Base-by-base conservation (phyloP, 371 early-diverging fungal species). In the Aphelidium insulamus region DNA sequence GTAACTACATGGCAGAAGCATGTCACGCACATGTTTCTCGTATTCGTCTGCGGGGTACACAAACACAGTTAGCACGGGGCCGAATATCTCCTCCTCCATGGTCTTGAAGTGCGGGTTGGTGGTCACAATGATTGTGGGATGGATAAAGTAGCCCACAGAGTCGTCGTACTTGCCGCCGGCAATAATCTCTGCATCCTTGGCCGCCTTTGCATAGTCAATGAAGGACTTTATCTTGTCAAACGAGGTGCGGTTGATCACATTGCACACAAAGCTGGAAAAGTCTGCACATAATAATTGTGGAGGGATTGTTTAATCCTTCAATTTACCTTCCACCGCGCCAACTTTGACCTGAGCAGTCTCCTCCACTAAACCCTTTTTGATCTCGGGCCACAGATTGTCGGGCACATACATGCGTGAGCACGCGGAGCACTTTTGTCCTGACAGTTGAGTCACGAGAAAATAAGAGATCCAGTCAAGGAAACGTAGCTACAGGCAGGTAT, bases 371-470 rank as follows among this genome's bases (percentile, higher is more conserved):
- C 51, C 45, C 33, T 59, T 49, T 45, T 67, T 63, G 65, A 84
- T 79, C 48, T 76, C 68, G 23, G 62, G 53, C 65, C 73, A 78
- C 33, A 77, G 49, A 43, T 62, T 71, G 41, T 77, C 74, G 27
- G 97, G 90, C 22, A 79, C 72, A 49, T 92, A 95, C 43, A 66
- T 63, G 48, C 75, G 76, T 34, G 85, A 83, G 48, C 77, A 75
- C 21, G 94, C 94, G 34, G 86, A 86, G 62, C 94, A 95, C 63
- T 92, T 95, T 55, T 95, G 94, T 26, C 97, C n/a, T n/a, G n/a
- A n/a, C n/a, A n/a, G n/a, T n/a, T n/a, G n/a, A n/a, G n/a, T n/a
- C n/a, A n/a, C n/a, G n/a, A n/a, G n/a, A n/a, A n/a, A n/a, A n/a
- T n/a, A n/a, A n/a, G n/a, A n/a, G n/a, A n/a, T n/a, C n/a, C n/a